phyloP scores from a whole-genome alignment of 495 filamentous ascomycete species.

The Durotheca rogersii region DNA sequence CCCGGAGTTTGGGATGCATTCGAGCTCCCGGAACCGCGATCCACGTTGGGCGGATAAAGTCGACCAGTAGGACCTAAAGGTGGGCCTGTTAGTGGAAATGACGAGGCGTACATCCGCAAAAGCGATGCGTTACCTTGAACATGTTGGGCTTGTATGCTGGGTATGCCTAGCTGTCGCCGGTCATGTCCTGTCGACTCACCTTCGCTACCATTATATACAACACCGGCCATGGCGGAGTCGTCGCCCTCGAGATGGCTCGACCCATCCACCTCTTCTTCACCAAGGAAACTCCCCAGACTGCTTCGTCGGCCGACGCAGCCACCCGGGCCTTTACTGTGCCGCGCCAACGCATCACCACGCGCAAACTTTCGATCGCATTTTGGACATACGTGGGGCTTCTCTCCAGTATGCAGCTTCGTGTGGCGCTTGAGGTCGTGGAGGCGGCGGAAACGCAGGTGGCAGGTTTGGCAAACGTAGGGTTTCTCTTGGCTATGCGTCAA shows the following conservation, averaged over 20 bases:
- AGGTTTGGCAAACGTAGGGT: constrained; percentile 87
- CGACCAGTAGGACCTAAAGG: constrained; percentile 52
- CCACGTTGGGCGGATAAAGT: constrained; percentile 61
- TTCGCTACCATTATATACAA: constrained; percentile 67
- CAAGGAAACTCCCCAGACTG: constrained; percentile 81
- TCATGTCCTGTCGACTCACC: constrained; percentile 54
- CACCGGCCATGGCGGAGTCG: constrained; percentile 75
- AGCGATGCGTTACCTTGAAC: constrained; percentile 49
- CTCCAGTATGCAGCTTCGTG: constrained; percentile 93
- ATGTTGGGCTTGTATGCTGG: constrained; percentile 72
- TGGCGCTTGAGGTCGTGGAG: constrained; percentile 96
- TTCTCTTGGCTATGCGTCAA: constrained; percentile 99
- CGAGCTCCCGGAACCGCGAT: constrained; percentile 54
- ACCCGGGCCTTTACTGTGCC: constrained; percentile 93
- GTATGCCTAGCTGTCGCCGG: constrained; percentile 56
- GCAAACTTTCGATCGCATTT: constrained; percentile 95
- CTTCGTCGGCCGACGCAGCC: constrained; percentile 89
- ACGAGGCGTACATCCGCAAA: constrained; percentile 33
- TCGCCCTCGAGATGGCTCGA: constrained; percentile 56
- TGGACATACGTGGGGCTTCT: constrained; percentile 89
- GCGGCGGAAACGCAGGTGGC: constrained; percentile 84
- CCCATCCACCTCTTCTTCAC: constrained; percentile 70
- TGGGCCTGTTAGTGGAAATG: constrained; percentile 25
- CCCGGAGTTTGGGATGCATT: constrained; percentile 56
- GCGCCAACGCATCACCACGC: constrained; percentile 88